These are phyloP conservation scores for Adansonia gregorii DNA, from an alignment of 441 rosid genomes.

Conservation along the genomic window DNA sequence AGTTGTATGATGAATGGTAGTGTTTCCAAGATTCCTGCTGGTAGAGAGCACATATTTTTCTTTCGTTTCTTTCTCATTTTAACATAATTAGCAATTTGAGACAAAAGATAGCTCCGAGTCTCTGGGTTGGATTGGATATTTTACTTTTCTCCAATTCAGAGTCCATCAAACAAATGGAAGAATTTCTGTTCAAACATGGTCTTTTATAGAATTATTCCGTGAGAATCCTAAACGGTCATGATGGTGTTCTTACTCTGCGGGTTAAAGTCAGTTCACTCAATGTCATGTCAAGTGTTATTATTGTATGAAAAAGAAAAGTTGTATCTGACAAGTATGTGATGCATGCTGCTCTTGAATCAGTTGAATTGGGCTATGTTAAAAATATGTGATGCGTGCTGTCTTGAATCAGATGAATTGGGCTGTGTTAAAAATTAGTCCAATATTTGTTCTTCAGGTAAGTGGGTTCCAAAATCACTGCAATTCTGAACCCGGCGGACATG, in stretches of 20 bases:
- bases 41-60: slow-evolving; percentile 24
- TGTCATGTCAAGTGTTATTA: too few relatives aligned
- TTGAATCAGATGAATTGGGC: not conserved
- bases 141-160: slow-evolving; percentile 25
- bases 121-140: slow-evolving; percentile 20
- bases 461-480: not conserved
- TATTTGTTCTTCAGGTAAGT: too few relatives aligned
- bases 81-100: slow-evolving; percentile 30
- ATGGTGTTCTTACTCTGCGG: not conserved
- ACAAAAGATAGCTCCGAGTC: not conserved
- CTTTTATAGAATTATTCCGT: not conserved
- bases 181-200: not conserved
- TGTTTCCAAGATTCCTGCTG: slow-evolving; percentile 19
- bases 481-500: too few relatives aligned
- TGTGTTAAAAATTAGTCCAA: too few relatives aligned
- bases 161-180: not conserved
- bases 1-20: slow-evolving; percentile 22
- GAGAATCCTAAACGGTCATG: not conserved
- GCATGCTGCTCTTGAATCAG: too few relatives aligned
- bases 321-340: not conserved
- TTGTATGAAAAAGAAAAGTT: not conserved
- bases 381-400: not conserved
- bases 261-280: not conserved
- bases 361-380: too few relatives aligned
- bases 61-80: slow-evolving; percentile 26